Percentiles rank a stretch among this genome's conserved stretches.
phyloP scores from a whole-genome alignment of 106 monocot species.

The Xerophyta viscosa region DNA sequence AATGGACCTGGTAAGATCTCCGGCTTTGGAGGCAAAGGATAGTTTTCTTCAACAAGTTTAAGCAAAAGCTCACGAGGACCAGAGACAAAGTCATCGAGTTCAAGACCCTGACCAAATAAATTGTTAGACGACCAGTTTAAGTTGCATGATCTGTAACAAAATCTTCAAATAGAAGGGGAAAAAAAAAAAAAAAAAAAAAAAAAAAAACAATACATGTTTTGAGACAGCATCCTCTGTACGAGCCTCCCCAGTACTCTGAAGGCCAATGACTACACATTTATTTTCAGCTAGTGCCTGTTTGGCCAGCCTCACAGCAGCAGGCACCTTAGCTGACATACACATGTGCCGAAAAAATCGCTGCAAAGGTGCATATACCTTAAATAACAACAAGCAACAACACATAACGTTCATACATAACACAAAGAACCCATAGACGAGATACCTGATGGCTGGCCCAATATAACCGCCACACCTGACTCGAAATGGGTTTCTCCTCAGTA shows the following conservation, averaged over 20 bases:
- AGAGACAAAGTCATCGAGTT: slow-evolving; percentile 94
- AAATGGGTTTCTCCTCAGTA: slow-evolving; percentile 65
- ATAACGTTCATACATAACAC: too few species aligned
- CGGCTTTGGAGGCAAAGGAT: slow-evolving; percentile 87
- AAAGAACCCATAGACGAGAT: neutral
- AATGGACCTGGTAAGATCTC: slow-evolving; percentile 28
- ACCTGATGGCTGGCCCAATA: slow-evolving; percentile 99
- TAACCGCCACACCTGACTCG: slow-evolving; percentile 81
- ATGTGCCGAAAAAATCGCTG: slow-evolving; percentile 97
- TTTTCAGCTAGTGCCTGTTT: slow-evolving; percentile 72
- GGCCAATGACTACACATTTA: slow-evolving; percentile 96
- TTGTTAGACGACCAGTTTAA: neutral
- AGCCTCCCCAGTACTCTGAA: slow-evolving; percentile 99
- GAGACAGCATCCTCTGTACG: slow-evolving; percentile 94
- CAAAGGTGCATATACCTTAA: too few species aligned
- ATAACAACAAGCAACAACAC: too few species aligned
- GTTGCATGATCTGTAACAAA: neutral
- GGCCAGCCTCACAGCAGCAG: slow-evolving; percentile 61
- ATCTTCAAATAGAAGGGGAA: neutral
- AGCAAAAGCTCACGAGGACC: slow-evolving; percentile 88
- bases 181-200: too few species aligned
- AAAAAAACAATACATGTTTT: slow-evolving; percentile 88
- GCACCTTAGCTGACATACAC: slow-evolving; percentile 99
- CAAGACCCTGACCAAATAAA: slow-evolving; percentile 52
- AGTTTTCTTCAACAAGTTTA: slow-evolving; percentile 91